Evolutionary conservation across 1,284 basidiomycete species (phyloP), one percentile per base, ranked within the genome.

Genomic region (Leccinum pallidistipes): DNA sequence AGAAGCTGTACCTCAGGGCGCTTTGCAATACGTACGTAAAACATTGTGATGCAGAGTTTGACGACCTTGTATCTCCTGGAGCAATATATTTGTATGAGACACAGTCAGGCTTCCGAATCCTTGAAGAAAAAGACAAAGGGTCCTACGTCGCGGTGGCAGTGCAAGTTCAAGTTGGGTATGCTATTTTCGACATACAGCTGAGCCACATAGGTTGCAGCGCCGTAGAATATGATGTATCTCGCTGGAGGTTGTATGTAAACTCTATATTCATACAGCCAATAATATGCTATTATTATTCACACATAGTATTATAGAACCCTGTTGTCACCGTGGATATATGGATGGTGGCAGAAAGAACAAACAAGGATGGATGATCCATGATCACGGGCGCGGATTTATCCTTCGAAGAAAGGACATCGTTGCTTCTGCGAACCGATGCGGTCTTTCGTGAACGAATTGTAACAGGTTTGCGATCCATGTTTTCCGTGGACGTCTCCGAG

Each of bases 171-270:
- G 24, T 24, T 24, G 0, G 71, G 65, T 83, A 83, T 64, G 82
- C 83, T 3, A 76, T 82, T 5, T 27, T 29, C 27, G 27, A 29
- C 27, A 7, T 29, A 7, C 27, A 0, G 7, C 27, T 27, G 27
- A 27, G 24, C 32, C 83, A 14, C 67, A 69, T 1, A 69, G 62
- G 34, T 65, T 86, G 60, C 65, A 73, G 57, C 7, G 47, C 55
- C 49, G 76, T 80, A 49, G 84, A 78, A 82, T 61, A 74, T 84
- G 6, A 86, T 86, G 83, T 78, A 73, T 10, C 76, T 86, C 16
- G 74, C 83, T 9, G 83, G 83, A 0, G 83, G 84, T 1, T 85
- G 40, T 57, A 63, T 85, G 54, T 57, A 61, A 61, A 47, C 51
- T 63, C 40, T 61, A 56, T 50, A 4, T 21, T 38, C 24, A 51